Conservation (phyloP, 2,329 filamentous ascomycete species). For the Hymenoscyphus repandus region DNA sequence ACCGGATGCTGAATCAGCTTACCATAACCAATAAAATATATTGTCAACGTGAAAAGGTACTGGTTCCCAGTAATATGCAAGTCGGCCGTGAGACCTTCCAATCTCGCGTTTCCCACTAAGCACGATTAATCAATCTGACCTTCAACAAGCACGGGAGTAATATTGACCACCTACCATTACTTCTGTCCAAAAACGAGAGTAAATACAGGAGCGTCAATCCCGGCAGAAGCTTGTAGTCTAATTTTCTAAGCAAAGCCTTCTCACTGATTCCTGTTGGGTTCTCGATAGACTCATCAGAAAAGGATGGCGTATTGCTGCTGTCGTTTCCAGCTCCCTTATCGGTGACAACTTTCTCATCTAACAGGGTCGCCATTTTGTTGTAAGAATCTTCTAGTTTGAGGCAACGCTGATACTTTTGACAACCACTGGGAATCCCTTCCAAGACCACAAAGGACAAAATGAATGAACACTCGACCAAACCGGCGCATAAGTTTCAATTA, state of each 20-base stretch:
- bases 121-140: not conserved
- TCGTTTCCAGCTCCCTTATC: not conserved
- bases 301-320: slow-evolving; percentile 3
- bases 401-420: not conserved
- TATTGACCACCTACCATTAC: slow-evolving; percentile 47
- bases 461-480: too few relatives aligned
- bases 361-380: too few relatives aligned
- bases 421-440: too few relatives aligned
- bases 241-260: slow-evolving; percentile 50
- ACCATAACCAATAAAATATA: slow-evolving; percentile 60
- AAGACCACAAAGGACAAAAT: too few relatives aligned
- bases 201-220: slow-evolving; percentile 51
- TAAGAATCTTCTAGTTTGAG: too few relatives aligned
- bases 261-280: slow-evolving; percentile 42
- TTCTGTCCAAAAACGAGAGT: slow-evolving; percentile 51
- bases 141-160: too few relatives aligned
- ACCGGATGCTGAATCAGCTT: not conserved
- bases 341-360: slow-evolving; percentile 5
- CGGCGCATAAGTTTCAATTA: too few relatives aligned
- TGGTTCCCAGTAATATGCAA: slow-evolving; percentile 53
- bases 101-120: slow-evolving; percentile 52
- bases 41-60: slow-evolving; percentile 59
- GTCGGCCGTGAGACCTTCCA: slow-evolving; percentile 49
- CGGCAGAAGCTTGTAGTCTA: slow-evolving; percentile 47
- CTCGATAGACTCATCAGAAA: slow-evolving; percentile 15